A percentile compares a stretch with the other conserved stretches of the same genome.
Conservation (phyloP, 495 filamentous ascomycete genomes). For the Tuber aestivum region DNA sequence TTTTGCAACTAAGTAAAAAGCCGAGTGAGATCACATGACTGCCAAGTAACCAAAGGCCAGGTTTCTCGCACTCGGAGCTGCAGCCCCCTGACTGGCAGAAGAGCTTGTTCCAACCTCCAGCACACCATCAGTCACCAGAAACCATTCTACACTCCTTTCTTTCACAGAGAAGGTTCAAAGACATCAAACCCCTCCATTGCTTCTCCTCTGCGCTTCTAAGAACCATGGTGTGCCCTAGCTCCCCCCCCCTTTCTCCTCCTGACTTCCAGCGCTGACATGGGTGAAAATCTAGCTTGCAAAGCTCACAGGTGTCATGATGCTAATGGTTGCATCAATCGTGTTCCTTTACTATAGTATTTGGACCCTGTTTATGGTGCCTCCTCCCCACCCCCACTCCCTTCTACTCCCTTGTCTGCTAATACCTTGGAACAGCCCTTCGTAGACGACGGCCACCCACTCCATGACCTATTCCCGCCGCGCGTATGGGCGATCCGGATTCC, state of each 20-base stretch:
- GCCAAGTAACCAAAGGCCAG: not conserved
- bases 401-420: slow-evolving; percentile 9
- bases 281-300: slow-evolving; percentile 68
- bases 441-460: slow-evolving; percentile 84
- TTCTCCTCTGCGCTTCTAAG: not conserved
- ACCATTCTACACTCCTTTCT: not conserved
- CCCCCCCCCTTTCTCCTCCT: not conserved
- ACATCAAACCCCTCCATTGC: not conserved
- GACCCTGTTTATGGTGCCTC: slow-evolving; percentile 86
- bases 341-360: slow-evolving; percentile 99
- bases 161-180: not conserved
- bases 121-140: not conserved
- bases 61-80: not conserved
- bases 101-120: not conserved
- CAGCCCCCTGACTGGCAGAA: not conserved
- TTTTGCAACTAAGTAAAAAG: not conserved
- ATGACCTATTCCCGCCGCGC: slow-evolving; percentile 91
- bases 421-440: slow-evolving; percentile 73
- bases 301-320: slow-evolving; percentile 94
- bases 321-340: slow-evolving; percentile 86
- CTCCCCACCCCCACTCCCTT: not conserved
- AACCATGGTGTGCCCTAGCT: not conserved
- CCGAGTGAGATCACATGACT: not conserved
- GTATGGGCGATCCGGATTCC: slow-evolving; percentile 99
- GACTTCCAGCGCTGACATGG: not conserved